Conservation (phyloP, 495 filamentous ascomycete genomes). For the Tuber magnatum region DNA sequence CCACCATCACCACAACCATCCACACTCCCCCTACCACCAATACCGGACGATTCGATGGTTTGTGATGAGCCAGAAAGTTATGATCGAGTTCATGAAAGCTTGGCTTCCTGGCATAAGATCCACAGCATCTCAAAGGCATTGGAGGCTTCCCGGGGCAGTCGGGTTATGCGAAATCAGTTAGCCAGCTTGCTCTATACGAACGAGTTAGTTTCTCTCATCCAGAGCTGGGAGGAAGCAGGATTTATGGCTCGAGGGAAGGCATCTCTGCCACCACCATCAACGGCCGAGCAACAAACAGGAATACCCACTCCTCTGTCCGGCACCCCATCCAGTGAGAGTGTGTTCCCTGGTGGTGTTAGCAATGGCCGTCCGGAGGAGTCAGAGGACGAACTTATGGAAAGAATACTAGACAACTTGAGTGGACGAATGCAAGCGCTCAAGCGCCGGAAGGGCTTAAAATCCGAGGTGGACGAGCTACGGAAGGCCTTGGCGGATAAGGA, state of each 20-base stretch:
- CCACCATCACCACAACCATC: background rate
- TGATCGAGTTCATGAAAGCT: background rate
- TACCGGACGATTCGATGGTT: background rate
- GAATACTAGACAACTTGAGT: constrained; percentile 28
- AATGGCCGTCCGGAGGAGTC: constrained; percentile 13
- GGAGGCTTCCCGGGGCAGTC: background rate
- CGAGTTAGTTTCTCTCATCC: background rate
- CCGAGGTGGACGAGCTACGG: constrained; percentile 27
- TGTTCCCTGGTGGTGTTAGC: constrained; percentile 1
- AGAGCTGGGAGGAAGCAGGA: background rate
- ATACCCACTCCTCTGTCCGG: background rate
- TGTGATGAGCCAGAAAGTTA: background rate
- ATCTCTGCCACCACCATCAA: background rate
- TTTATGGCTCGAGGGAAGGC: background rate
- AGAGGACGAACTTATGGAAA: constrained; percentile 27
- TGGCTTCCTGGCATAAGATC: background rate
- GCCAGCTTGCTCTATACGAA: background rate
- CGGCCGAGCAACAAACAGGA: background rate
- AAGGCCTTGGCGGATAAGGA: constrained; percentile 30
- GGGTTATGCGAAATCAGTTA: constrained; percentile 1
- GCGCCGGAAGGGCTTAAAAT: constrained; percentile 30
- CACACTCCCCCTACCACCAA: background rate
- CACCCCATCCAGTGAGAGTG: background rate
- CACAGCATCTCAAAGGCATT: background rate
- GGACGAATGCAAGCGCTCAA: constrained; percentile 30